A percentile compares a stretch with the other conserved stretches of the same genome.
phyloP scores from a whole-genome alignment of 306 rosid species.

The Cicer cuneatum region DNA sequence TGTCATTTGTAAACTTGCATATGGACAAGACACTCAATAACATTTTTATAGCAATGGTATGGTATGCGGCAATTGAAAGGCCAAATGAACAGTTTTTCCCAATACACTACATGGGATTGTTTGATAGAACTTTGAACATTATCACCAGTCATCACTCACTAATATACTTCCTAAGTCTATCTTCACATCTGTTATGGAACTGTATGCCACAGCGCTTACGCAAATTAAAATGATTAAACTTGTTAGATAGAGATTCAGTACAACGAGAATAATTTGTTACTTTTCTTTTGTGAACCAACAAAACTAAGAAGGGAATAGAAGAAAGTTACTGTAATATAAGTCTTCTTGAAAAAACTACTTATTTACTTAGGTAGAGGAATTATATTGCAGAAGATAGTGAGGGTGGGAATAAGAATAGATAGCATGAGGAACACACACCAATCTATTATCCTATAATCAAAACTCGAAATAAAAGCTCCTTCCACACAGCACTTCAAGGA shows the following conservation, averaged over 20 bases:
- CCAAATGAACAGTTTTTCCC: constrained; percentile 3
- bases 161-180: background rate
- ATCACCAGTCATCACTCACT: constrained; percentile 15
- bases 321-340: background rate
- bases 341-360: background rate
- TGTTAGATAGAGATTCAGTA: constrained; percentile 1
- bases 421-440: constrained; percentile 27
- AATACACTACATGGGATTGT: background rate
- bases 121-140: background rate
- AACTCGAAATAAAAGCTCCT: constrained; percentile 31
- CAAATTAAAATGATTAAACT: constrained; percentile 24
- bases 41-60: background rate
- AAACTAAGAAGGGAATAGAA: constrained; percentile 7
- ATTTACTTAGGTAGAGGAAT: constrained; percentile 16
- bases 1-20: constrained; percentile 20
- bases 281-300: background rate
- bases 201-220: constrained; percentile 26
- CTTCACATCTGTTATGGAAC: constrained; percentile 9
- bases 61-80: background rate
- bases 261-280: background rate
- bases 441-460: constrained; percentile 38
- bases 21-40: constrained; percentile 28
- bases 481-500: constrained; percentile 7
- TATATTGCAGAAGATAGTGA: constrained; percentile 17
- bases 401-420: background rate